Percentiles rank a stretch among this genome's conserved stretches.
phyloP scores from a whole-genome alignment of 768 basidiomycete genomes.

The Ramaria sp. region DNA sequence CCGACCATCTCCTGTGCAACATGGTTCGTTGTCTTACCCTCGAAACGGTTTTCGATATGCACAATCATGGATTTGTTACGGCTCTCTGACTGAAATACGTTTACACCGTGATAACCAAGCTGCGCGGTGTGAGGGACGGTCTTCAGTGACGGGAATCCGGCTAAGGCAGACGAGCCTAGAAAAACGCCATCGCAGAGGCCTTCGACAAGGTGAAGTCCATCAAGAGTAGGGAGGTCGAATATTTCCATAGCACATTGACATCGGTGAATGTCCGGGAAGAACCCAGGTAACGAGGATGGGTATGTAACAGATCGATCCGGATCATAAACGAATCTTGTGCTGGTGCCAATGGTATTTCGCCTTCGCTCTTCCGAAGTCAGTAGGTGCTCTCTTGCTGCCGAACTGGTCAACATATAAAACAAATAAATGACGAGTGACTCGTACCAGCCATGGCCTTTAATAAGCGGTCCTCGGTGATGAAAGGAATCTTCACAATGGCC shows the following conservation, averaged over 20 bases:
- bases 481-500: slow-evolving; percentile 96
- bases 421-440: slow-evolving; percentile 17
- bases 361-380: slow-evolving; percentile 64
- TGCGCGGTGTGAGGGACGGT: slow-evolving; percentile 72
- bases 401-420: slow-evolving; percentile 3
- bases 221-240: slow-evolving; percentile 81
- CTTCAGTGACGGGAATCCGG: slow-evolving; percentile 93
- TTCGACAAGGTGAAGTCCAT: slow-evolving; percentile 73
- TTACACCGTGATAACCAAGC: slow-evolving; percentile 82
- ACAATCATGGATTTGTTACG: slow-evolving; percentile 92
- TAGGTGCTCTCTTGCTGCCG: slow-evolving; percentile 63
- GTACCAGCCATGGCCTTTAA: slow-evolving; percentile 74
- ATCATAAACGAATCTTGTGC: slow-evolving; percentile 68
- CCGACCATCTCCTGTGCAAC: slow-evolving; percentile 70
- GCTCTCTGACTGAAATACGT: slow-evolving; percentile 84
- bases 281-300: slow-evolving; percentile 86
- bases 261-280: slow-evolving; percentile 81
- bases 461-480: slow-evolving; percentile 77
- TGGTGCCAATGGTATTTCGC: slow-evolving; percentile 72
- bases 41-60: slow-evolving; percentile 67
- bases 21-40: slow-evolving; percentile 55
- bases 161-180: slow-evolving; percentile 75
- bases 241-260: slow-evolving; percentile 73
- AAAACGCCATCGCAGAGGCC: slow-evolving; percentile 85
- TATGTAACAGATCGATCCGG: slow-evolving; percentile 55